Evolutionary conservation across 352 stramenopile species (phyloP).

Genomic region (Globisporangium solare): DNA sequence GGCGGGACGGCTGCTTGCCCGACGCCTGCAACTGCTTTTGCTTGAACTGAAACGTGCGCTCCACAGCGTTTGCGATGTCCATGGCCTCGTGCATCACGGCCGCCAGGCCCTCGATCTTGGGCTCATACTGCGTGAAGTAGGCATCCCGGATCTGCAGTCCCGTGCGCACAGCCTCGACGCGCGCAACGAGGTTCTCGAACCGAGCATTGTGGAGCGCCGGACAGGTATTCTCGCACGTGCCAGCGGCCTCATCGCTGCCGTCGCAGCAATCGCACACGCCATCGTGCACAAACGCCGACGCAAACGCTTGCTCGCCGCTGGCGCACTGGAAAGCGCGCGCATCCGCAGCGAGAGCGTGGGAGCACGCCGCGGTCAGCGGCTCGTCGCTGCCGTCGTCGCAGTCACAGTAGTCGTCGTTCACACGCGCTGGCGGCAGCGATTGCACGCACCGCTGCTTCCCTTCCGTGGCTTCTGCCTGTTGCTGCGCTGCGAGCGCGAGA

Average conservation of each 20-base stretch:
- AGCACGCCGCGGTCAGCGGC: slow-evolving; percentile 76
- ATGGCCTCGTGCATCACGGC: slow-evolving; percentile 23
- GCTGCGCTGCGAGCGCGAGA: slow-evolving; percentile 20
- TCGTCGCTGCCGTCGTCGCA: slow-evolving; percentile 91
- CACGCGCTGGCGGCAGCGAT: slow-evolving; percentile 20
- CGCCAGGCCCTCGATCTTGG: slow-evolving; percentile 22
- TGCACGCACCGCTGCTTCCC: slow-evolving; percentile 23
- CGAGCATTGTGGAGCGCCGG: slow-evolving; percentile 13
- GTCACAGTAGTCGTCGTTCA: slow-evolving; percentile 95
- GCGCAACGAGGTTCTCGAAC: slow-evolving; percentile 17
- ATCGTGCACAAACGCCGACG: slow-evolving; percentile 79
- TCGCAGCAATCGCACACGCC: slow-evolving; percentile 98
- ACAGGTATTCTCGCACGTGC: slow-evolving; percentile 42
- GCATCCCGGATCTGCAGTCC: slow-evolving; percentile 18
- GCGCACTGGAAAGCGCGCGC: slow-evolving; percentile 34
- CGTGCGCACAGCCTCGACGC: slow-evolving; percentile 19
- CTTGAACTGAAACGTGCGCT: slow-evolving; percentile 25
- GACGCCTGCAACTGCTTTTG: slow-evolving; percentile 21
- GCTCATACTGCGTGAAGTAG: slow-evolving; percentile 21
- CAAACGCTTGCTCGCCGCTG: slow-evolving; percentile 26
- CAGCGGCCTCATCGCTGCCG: slow-evolving; percentile 86
- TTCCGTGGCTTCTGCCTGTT: not conserved
- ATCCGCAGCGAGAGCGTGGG: slow-evolving; percentile 24
- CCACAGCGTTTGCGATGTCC: slow-evolving; percentile 12
- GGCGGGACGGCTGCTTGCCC: slow-evolving; percentile 13